Evolutionary conservation across 768 basidiomycete species (phyloP), one percentile per base, ranked within the genome.

Genomic region (Ramaria sp.): DNA sequence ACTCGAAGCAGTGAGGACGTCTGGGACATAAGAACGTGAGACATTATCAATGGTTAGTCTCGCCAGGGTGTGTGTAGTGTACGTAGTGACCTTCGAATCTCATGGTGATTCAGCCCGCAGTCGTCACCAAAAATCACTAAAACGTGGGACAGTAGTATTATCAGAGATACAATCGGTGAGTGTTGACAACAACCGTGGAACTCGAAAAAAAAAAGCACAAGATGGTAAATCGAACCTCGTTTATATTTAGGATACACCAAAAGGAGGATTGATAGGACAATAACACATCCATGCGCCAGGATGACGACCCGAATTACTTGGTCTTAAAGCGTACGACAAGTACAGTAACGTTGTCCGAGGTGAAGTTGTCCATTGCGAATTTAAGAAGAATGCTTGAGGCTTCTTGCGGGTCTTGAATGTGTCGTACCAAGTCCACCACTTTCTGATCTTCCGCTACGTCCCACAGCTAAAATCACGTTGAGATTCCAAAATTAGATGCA

Each of bases 331-430:
- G 82, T 33, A 98, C 78, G 54, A 97, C 90, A 54, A 97, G 69
- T 30, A 91, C 87, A 37, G 90, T 94, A 51, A 98, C 84, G 71
- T 99, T 99, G 70, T 99, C 96, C 42, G 87, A 88, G 15, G 93
- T 93, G 71, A 91, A 94, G 66, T 88, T 83, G 15, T 79, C 74
- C 51, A 96, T 77, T 17, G 96, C 96, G 63, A 94, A 83, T 59
- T 89, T 82, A 57, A 98, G 75, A 58, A 89, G 75, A 57, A 72
- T 77, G 48, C 80, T 72, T 63, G 84, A 87, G 5, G 95, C 95
- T 61, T 79, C 76, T 67, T 96, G 92, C 10, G 96, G 83, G 67
- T 96, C 88, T 24, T 73, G 66, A 37, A 83, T 71, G 37, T 79
- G 73, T 51, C 83, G 82, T 53, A 96, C 80, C 52, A 95, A 79